phyloP scores from a whole-genome alignment of 768 basidiomycete species.

The Hypsizygus marmoreus region DNA sequence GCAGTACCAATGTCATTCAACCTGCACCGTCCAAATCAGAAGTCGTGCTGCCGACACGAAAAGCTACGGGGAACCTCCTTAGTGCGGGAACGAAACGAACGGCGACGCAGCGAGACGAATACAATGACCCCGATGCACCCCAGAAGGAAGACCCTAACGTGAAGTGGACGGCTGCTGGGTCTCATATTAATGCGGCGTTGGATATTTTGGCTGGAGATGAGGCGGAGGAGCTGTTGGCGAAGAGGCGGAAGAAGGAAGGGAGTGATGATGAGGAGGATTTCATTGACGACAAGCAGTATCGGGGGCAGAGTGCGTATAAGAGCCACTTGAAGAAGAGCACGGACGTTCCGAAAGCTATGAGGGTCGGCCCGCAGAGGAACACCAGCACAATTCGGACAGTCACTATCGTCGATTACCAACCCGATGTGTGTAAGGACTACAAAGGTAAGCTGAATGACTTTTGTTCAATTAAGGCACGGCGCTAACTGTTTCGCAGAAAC shows the following conservation, averaged over 20 bases:
- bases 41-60: conserved; percentile 79
- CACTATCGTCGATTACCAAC: conserved; percentile 96
- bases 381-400: conserved; percentile 88
- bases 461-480: conserved; percentile 5
- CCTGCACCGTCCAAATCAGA: conserved; percentile 55
- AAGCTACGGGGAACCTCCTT: conserved; percentile 66
- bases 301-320: conserved; percentile 81
- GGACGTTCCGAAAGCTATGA: conserved; percentile 87
- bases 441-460: conserved; percentile 66
- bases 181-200: conserved; percentile 69
- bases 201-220: conserved; percentile 86
- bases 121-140: conserved; percentile 48
- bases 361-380: conserved; percentile 76
- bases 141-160: conserved; percentile 68
- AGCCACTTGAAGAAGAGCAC: conserved; percentile 79
- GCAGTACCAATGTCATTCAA: conserved; percentile 4
- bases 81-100: conserved; percentile 53
- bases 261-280: conserved; percentile 60
- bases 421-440: conserved; percentile 99
- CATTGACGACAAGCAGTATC: conserved; percentile 85
- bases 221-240: conserved; percentile 74
- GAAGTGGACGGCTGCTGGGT: conserved; percentile 77
- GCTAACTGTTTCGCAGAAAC: conserved; percentile 64
- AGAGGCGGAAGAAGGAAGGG: conserved; percentile 59
- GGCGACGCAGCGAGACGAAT: conserved; percentile 65